A percentile compares a stretch with the other conserved stretches of the same genome.
Evolutionary conservation across 805 yeast genomes (phyloP).

Genomic region (Candida odintsovae): DNA sequence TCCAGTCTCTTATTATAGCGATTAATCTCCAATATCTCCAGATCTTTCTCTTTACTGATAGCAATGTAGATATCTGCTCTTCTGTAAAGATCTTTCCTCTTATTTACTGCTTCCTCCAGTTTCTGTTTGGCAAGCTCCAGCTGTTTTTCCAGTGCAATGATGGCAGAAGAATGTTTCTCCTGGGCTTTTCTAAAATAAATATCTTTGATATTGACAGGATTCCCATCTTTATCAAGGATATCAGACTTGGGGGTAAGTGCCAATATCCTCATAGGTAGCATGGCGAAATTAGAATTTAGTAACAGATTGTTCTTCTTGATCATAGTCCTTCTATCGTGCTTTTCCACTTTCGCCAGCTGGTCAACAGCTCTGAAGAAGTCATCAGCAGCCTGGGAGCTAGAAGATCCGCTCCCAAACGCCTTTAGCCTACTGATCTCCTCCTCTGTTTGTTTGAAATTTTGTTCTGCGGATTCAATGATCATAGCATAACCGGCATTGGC

Average conservation of each 20-base stretch:
- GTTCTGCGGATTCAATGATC: not conserved
- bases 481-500: not conserved
- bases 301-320: not conserved
- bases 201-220: not conserved
- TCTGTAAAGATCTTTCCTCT: not conserved
- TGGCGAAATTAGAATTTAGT: not conserved
- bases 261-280: not conserved
- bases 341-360: not conserved
- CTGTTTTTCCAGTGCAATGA: not conserved
- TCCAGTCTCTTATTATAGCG: not conserved
- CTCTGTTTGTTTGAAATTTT: not conserved
- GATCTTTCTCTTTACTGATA: not conserved
- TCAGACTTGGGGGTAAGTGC: not conserved
- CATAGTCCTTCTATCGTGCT: not conserved
- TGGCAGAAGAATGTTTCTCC: not conserved
- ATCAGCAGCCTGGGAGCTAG: not conserved
- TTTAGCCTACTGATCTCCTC: not conserved
- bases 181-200: not conserved
- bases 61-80: not conserved
- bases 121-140: not conserved
- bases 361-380: not conserved
- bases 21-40: not conserved
- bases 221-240: not conserved
- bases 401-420: not conserved
- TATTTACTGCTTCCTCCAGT: not conserved